Conservation (phyloP, 2,329 filamentous ascomycete genomes). For the Grosmannia huntii region DNA sequence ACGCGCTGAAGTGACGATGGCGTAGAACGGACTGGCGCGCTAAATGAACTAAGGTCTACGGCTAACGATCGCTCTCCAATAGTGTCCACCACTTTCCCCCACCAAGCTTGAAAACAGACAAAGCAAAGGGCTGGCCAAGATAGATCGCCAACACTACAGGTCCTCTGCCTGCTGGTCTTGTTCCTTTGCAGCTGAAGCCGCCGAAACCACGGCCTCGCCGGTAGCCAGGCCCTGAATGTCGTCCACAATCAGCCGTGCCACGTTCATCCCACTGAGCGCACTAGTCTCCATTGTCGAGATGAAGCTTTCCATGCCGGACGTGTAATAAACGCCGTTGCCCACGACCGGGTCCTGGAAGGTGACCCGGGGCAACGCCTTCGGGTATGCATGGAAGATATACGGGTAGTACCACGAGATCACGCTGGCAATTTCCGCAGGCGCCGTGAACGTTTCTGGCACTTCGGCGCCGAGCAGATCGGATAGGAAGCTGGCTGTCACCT, state of each 20-base stretch:
- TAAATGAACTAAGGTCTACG: neutral
- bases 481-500: slow-evolving; percentile 39
- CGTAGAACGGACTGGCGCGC: neutral
- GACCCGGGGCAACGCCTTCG: slow-evolving; percentile 68
- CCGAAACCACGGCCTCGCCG: slow-evolving; percentile 1
- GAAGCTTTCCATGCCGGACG: slow-evolving; percentile 75
- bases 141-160: neutral
- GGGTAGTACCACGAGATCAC: slow-evolving; percentile 65
- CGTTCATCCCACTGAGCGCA: slow-evolving; percentile 79
- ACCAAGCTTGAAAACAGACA: neutral
- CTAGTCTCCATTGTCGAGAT: slow-evolving; percentile 98
- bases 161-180: neutral
- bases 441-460: slow-evolving; percentile 29
- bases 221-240: slow-evolving; percentile 19
- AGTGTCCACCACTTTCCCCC: neutral
- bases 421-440: slow-evolving; percentile 17
- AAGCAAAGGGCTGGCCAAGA: neutral
- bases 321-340: slow-evolving; percentile 55
- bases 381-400: slow-evolving; percentile 74
- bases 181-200: neutral
- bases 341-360: slow-evolving; percentile 75
- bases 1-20: neutral
- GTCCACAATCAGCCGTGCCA: slow-evolving; percentile 58
- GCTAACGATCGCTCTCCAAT: neutral
- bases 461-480: slow-evolving; percentile 36